Evolutionary conservation across 148 eudicot genomes (phyloP), one percentile per base, ranked within the genome.

Genomic region (Cornus florida): DNA sequence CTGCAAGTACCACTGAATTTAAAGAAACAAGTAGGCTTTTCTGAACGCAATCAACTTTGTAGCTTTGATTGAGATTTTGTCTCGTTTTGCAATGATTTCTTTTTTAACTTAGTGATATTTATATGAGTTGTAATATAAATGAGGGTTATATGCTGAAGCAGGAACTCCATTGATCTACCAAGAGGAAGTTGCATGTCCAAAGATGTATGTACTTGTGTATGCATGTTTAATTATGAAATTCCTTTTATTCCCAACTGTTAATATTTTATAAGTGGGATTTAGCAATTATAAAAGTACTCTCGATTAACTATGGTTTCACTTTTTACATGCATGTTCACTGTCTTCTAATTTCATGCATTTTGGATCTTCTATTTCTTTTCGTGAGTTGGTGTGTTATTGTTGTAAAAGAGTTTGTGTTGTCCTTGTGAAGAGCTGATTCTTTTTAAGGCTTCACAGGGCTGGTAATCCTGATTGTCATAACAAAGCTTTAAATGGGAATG

Each of bases 21-120:
- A 68, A 67, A 67, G 85, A 84, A 84, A 75, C 72, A 76, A 78
- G 97, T 91, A 90, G 60, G 91, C 81, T 50, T 77, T 60, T 75
- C 67, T 72, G 71, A 76, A 60, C 57, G 67, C 48, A 69, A 48
- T 62, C 77, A 50, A 56, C 20, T 7, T 75, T 68, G 50, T 46
- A 41, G 74, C 46, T 69, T 75, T 75, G 20, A 46, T 28, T 70
- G 20, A 78, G 75, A 69, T 28, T 48, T 14, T 35, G 22, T 50
- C 53, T 10, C 24, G 35, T 33, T 66, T 43, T 50, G 10, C 28
- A 7, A 10, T 3, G 12, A 53, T 53, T 53, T 16, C 48, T 43
- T 43, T 39, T 39, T 7, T 0, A 39, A 39, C 7, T 39, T 39
- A 39, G 60, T 60, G 65, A 4, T 5, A 13, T 20, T 23, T 41